Evolutionary conservation across 768 basidiomycete species (phyloP).

Genomic region (Pisolithus microcarpus): DNA sequence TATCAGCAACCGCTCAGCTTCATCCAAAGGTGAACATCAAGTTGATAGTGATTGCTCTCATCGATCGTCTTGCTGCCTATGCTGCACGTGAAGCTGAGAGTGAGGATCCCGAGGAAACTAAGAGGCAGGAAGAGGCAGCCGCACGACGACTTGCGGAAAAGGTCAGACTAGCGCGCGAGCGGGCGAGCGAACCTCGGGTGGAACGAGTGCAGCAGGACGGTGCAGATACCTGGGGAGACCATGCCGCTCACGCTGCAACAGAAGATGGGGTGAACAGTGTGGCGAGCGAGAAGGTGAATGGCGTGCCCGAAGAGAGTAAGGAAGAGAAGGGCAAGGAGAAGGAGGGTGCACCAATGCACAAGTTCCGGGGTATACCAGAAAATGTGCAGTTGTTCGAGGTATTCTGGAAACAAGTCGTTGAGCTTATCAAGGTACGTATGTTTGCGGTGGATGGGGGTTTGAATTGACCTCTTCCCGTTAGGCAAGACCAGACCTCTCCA

Average conservation of each 20-base stretch:
- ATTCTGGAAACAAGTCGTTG: conserved; percentile 97
- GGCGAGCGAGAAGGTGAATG: conserved; percentile 10
- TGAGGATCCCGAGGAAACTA: conserved; percentile 92
- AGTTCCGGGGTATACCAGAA: conserved; percentile 93
- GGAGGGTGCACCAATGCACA: conserved; percentile 52
- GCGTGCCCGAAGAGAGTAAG: conserved; percentile 17
- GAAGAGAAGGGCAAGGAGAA: conserved; percentile 54
- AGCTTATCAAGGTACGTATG: conserved; percentile 81
- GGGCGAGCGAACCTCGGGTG: conserved; percentile 45
- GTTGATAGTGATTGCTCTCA: conserved; percentile 93
- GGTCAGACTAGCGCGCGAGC: conserved; percentile 67
- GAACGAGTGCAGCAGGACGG: conserved; percentile 15
- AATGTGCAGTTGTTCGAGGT: conserved; percentile 95
- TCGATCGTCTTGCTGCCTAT: conserved; percentile 92
- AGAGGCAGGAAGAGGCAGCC: conserved; percentile 88
- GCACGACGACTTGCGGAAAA: conserved; percentile 82
- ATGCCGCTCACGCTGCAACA: conserved; percentile 18
- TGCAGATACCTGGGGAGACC: conserved; percentile 22
- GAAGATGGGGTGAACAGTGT: neutral
- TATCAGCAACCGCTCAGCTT: conserved; percentile 90
- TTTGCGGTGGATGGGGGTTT: neutral
- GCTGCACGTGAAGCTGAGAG: conserved; percentile 96
- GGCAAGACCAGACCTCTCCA: conserved; percentile 95
- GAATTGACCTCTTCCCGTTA: conserved; percentile 25
- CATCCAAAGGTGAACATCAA: conserved; percentile 99